Base-by-base conservation (phyloP, 306 rosid genomes). In the Leucaena leucocephala region DNA sequence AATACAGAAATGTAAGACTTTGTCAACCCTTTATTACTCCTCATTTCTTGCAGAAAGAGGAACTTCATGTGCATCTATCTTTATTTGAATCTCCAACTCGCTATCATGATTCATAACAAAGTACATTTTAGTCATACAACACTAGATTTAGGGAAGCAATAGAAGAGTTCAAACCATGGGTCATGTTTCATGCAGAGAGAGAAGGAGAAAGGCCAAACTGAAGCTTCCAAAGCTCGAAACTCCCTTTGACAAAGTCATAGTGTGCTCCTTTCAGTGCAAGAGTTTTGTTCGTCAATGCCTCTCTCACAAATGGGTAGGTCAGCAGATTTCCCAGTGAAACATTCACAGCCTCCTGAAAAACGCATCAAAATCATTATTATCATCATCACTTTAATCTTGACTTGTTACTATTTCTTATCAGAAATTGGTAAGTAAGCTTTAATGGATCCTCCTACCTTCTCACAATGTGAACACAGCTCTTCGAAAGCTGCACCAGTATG, bases 281-380 rank as follows among this genome's bases (percentile, higher is more conserved):
- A 27, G 98, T 92, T 16, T 88, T 88, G 82, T 95, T 95, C 90
- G 87, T 90, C 87, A 95, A 83, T 1, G 96, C 98, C 1, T 92
- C 97, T 83, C 98, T 90, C 3, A 95, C 98, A 90, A 90, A 95
- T 69, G 98, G 98, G 69, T 95, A 92, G 68, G 91, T 91, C n/a
- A 95, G 86, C 79, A 95, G 84, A 87, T 93, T 91, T 74, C 96
- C 98, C 59, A 95, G 89, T 1, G 98, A 93, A 38, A 66, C 82
- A 77, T 87, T 91, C 89, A 95, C 98, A 3, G 98, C 92, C 82
- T 95, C 98, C 98, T 95, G 98, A 81, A 87, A 50, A 71, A 65
- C 0, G 42, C 66, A 43, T 68, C 79, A 84, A 71, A 78, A 17
- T 62, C 40, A 34, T 44, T 7, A 9, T 58, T 1, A 11, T 57